Base-by-base conservation (phyloP, 768 basidiomycete species). In the Amanita inopinata region DNA sequence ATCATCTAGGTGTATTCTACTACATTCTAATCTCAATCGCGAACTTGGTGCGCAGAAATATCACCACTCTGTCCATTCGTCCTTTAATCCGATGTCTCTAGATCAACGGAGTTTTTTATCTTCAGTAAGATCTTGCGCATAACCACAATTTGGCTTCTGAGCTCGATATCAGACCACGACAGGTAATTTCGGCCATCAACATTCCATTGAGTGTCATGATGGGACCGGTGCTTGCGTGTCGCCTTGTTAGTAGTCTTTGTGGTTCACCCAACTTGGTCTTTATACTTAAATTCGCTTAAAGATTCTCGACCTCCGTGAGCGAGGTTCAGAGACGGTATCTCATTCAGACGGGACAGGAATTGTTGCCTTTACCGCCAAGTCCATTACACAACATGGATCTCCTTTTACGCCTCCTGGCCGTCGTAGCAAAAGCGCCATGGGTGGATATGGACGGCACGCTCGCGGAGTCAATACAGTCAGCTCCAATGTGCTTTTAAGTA, bases 201-300 rank as follows among this genome's bases (percentile, higher is more conserved):
- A 88, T 88, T 51, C 85, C 85, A 7, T 65, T 88, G 51, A 86
- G 84, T 52, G 83, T 88, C 12, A 86, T 88, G 83, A 70, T 89
- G 54, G 80, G 76, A 12, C 83, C 85, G 17, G 62, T 89, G 25
- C 72, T 89, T 33, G 85, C 85, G 4, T 87, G 84, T 56, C 79
- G 85, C 46, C 69, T 89, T 28, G 81, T 83, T 50, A 48, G 72
- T 46, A 15, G 6, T 24, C 4, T 23, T 24, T 30, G 12, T 12
- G 32, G 30, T 18, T 15, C 19, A 23, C 8, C 25, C 25, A 39
- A 23, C 40, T 31, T 24, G 14, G 5, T 18, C 2, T n/a, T 49
- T 9, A 47, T 24, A 31, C 24, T 18, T 46, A 27, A 18, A 30
- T 33, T 38, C 24, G 42, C 47, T 37, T 5, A 19, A 35, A 83